These are phyloP conservation scores for Aspergillus thermomutatus DNA, from an alignment of 2,329 filamentous ascomycete species.

Conservation along the genomic window DNA sequence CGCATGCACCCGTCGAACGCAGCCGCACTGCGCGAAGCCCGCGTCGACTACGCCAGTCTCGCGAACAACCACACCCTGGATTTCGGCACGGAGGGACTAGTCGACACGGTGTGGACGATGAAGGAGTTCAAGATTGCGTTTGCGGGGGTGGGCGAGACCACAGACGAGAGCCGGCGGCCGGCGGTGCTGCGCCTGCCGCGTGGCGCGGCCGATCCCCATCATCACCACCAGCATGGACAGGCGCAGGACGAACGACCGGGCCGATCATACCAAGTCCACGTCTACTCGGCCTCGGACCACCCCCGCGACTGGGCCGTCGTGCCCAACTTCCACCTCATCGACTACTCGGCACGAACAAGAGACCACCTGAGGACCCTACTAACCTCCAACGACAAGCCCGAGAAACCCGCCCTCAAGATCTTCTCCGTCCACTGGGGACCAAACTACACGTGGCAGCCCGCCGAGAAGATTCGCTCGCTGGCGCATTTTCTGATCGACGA, in stretches of 20 bases:
- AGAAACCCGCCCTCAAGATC: constrained; percentile 29
- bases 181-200: constrained; percentile 25
- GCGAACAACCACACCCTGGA: constrained; percentile 43
- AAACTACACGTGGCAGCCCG: constrained; percentile 38
- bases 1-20: constrained; percentile 41
- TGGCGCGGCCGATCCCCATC: not conserved
- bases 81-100: constrained; percentile 31
- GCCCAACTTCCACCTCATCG: constrained; percentile 35
- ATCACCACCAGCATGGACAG: not conserved
- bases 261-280: constrained; percentile 21
- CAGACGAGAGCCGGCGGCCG: constrained; percentile 27
- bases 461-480: constrained; percentile 27
- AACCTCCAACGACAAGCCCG: not conserved
- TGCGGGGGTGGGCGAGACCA: constrained; percentile 31
- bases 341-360: constrained; percentile 27
- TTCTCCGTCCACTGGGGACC: constrained; percentile 43
- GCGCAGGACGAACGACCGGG: not conserved
- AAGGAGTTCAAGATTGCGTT: constrained; percentile 23
- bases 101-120: constrained; percentile 33
- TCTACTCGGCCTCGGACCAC: constrained; percentile 38
- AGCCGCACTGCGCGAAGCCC: constrained; percentile 26
- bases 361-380: constrained; percentile 21
- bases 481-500: constrained; percentile 42
- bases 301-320: constrained; percentile 31
- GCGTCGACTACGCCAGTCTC: constrained; percentile 33